phyloP scores from a whole-genome alignment of 306 rosid genomes.

The Quercus aquifolioides region DNA sequence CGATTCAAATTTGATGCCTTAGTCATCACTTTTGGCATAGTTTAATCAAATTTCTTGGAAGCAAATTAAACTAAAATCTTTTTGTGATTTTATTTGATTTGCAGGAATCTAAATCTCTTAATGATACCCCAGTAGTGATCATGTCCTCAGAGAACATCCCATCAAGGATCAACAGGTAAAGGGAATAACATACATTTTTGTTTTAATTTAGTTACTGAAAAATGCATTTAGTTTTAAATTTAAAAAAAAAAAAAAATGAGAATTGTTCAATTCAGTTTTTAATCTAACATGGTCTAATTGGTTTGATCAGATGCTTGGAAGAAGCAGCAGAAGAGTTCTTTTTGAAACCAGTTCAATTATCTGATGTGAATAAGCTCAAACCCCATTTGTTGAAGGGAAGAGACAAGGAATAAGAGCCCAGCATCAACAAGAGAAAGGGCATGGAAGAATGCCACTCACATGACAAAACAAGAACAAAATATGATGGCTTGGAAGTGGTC shows the following conservation, averaged over 20 bases:
- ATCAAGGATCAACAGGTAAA: slow-evolving; percentile 75
- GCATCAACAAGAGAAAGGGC: slow-evolving; percentile 26
- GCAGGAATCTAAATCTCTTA: slow-evolving; percentile 76
- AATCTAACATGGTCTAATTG: slow-evolving; percentile 14
- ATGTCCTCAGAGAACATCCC: slow-evolving; percentile 93
- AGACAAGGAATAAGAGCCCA: slow-evolving; percentile 33
- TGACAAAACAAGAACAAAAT: slow-evolving; percentile 41
- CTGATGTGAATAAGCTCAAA: slow-evolving; percentile 73
- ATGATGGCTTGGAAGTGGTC: slow-evolving; percentile 13
- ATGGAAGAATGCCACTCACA: slow-evolving; percentile 31
- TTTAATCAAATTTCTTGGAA: background rate
- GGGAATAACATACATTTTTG: background rate
- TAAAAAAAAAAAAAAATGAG: background rate
- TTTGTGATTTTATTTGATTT: slow-evolving; percentile 17
- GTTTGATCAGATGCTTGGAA: slow-evolving; percentile 67
- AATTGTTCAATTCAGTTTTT: slow-evolving; percentile 2
- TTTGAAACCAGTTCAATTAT: slow-evolving; percentile 71
- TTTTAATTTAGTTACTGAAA: background rate
- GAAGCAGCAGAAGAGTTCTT: slow-evolving; percentile 88
- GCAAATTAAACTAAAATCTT: background rate
- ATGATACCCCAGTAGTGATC: slow-evolving; percentile 85
- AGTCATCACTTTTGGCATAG: no score
- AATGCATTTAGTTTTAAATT: background rate
- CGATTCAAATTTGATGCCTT: no score
- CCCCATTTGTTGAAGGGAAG: slow-evolving; percentile 63